These are phyloP conservation scores for Shiraia sp. DNA, from an alignment of 2,329 filamentous ascomycete species.

Conservation along the genomic window DNA sequence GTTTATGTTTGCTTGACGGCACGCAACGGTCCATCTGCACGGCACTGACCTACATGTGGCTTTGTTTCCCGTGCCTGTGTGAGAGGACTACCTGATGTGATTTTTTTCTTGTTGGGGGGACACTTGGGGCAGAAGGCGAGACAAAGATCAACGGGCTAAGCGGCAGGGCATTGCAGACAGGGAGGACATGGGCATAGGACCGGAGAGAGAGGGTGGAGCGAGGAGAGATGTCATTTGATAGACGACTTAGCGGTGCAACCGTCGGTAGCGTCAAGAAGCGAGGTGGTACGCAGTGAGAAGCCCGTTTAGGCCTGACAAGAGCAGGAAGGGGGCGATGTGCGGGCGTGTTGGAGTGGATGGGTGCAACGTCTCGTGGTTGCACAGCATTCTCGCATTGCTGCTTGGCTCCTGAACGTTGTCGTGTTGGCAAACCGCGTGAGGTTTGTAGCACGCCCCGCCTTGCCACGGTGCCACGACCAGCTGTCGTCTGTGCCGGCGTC, in stretches of 20 bases:
- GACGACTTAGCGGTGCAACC: conserved; percentile 22
- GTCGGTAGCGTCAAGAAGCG: conserved; percentile 20
- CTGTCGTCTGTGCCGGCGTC: conserved; percentile 19
- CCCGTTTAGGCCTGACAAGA: conserved; percentile 23
- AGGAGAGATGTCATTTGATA: conserved; percentile 20
- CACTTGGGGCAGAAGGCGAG: no score
- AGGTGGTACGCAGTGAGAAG: conserved; percentile 18
- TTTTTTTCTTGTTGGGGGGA: no score
- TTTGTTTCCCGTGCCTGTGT: no score
- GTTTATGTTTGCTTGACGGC: no score
- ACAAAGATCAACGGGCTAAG: no score
- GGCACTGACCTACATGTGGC: no score
- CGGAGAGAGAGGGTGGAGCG: conserved; percentile 15
- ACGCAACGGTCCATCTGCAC: no score
- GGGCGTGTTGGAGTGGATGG: no score
- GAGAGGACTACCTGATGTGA: no score
- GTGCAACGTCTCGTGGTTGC: conserved; percentile 9
- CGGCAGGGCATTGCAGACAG: no score
- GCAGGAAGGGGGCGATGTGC: no score
- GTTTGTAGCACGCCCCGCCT: conserved; percentile 17
- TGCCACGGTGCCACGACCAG: conserved; percentile 18
- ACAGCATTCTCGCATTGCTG: conserved; percentile 18
- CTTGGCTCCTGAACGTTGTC: conserved; percentile 22
- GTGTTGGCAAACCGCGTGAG: conserved; percentile 31
- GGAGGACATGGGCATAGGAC: conserved; percentile 18